Evolutionary conservation across 129 eudicot species (phyloP).

Genomic region (Silybum marianum): DNA sequence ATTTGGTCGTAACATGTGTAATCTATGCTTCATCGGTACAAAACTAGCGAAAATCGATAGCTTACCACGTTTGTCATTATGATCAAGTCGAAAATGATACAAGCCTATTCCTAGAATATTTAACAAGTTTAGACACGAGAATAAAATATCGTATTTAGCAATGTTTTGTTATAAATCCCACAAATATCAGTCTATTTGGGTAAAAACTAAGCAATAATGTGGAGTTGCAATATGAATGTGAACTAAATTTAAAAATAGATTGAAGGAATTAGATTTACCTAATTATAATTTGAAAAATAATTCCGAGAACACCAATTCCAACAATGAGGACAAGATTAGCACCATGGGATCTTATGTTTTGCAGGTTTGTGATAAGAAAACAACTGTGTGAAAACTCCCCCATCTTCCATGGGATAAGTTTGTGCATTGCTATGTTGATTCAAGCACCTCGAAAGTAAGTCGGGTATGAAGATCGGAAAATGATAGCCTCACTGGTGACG

Average conservation of each 20-base stretch:
- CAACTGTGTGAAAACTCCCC: background rate
- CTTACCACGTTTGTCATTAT: no score
- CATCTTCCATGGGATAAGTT: background rate
- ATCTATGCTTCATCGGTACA: no score
- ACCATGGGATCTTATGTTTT: background rate
- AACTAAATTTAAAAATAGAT: no score
- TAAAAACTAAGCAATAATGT: no score
- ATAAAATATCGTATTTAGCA: no score
- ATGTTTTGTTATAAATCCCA: no score
- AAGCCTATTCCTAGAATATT: no score
- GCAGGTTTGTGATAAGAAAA: background rate
- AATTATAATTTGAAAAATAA: background rate
- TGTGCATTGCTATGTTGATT: background rate
- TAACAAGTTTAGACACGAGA: no score
- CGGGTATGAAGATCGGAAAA: background rate
- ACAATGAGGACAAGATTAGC: background rate
- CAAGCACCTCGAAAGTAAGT: background rate
- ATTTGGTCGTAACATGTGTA: no score
- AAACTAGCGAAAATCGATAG: no score
- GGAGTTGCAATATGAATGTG: no score
- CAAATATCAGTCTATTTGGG: background rate
- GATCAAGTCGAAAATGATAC: no score
- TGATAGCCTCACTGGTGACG: background rate
- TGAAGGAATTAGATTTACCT: background rate
- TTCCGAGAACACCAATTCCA: background rate